These are phyloP conservation scores for Coemansia sp. DNA, from an alignment of 192 early-diverging fungal genomes.

Conservation along the genomic window DNA sequence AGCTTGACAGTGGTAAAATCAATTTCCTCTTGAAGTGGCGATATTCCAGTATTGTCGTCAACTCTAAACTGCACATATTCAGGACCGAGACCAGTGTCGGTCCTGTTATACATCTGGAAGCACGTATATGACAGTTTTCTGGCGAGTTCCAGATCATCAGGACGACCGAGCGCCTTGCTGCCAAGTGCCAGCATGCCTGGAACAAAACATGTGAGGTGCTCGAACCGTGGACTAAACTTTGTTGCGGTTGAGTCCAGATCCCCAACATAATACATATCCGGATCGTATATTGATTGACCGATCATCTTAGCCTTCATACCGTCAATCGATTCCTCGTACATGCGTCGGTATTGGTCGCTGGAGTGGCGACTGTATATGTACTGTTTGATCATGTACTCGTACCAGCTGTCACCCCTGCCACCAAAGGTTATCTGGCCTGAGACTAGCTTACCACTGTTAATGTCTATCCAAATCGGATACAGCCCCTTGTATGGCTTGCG, in stretches of 20 bases:
- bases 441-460: conserved; percentile 20
- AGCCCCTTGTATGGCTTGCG: conserved; percentile 55
- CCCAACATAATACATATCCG: conserved; percentile 44
- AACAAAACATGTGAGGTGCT: conserved; percentile 64
- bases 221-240: conserved; percentile 46
- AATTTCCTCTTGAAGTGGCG: conserved; percentile 15
- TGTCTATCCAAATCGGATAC: conserved; percentile 60
- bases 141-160: conserved; percentile 52
- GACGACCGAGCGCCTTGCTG: conserved; percentile 52
- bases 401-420: conserved; percentile 54
- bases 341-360: conserved; percentile 48
- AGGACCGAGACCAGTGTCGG: conserved; percentile 74
- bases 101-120: conserved; percentile 73
- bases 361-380: conserved; percentile 38
- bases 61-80: conserved; percentile 83
- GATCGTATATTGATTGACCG: conserved; percentile 35
- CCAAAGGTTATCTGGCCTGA: conserved; percentile 54
- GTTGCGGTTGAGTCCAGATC: conserved; percentile 45
- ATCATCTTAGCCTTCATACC: conserved; percentile 51
- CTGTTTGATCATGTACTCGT: conserved; percentile 57
- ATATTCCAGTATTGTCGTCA: conserved; percentile 27
- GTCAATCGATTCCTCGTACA: conserved; percentile 54
- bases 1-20: conserved; percentile 37
- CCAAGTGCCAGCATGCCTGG: conserved; percentile 70
- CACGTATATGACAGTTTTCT: conserved; percentile 49